These are phyloP conservation scores for Zoysia japonica DNA, from an alignment of 176 grass and related monocot species.

Conservation along the genomic window DNA sequence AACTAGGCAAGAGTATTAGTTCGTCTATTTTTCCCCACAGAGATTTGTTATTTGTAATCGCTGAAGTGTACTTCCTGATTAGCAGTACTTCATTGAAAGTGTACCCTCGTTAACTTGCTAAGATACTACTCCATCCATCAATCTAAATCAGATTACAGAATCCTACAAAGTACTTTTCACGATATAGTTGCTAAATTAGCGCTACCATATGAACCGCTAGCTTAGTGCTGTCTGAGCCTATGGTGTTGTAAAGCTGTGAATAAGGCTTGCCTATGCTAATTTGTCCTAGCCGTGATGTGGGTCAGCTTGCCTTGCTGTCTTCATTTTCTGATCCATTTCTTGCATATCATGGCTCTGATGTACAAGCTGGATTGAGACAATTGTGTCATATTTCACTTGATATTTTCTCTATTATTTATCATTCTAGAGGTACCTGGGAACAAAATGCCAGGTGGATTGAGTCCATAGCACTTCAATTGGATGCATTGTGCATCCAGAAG, in stretches of 20 bases:
- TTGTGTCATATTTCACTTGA: background rate
- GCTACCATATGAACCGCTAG: background rate
- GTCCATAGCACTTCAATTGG: background rate
- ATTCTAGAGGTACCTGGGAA: background rate
- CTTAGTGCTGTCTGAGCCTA: background rate
- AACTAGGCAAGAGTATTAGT: background rate
- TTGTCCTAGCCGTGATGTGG: background rate
- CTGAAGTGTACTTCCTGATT: background rate
- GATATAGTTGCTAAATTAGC: background rate
- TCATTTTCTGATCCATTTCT: background rate
- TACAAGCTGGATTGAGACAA: background rate
- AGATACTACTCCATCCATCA: background rate
- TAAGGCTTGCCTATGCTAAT: background rate
- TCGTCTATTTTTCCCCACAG: background rate
- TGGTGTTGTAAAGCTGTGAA: background rate
- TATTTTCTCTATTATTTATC: background rate
- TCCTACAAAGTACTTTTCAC: background rate
- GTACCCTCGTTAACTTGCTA: background rate
- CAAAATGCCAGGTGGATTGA: background rate
- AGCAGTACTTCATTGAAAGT: background rate
- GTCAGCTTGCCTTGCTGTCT: background rate
- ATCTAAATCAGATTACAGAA: too few relatives aligned
- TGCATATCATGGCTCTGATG: background rate
- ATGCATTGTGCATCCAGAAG: conserved; percentile 13
- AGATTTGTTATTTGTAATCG: background rate